Conservation (phyloP, 2,329 filamentous ascomycete genomes). For the Pseudonectria buxi region DNA sequence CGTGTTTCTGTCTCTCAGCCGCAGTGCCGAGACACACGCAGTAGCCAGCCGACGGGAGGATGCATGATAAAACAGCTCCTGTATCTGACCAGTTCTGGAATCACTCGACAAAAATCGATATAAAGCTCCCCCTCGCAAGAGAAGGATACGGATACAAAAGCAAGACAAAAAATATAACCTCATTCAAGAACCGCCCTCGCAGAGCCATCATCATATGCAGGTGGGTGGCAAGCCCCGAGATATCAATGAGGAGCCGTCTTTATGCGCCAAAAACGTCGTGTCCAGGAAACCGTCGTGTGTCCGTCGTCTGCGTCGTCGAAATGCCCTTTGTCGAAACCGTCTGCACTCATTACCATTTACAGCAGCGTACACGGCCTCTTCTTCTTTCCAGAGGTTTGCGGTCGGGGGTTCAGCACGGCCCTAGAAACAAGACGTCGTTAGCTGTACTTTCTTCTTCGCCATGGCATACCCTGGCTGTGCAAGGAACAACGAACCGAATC, state of each 20-base stretch:
- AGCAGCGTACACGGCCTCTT: slow-evolving; percentile 64
- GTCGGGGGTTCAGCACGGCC: slow-evolving; percentile 64
- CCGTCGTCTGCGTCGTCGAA: slow-evolving; percentile 15
- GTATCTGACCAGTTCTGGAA: slow-evolving; percentile 20
- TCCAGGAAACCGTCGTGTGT: slow-evolving; percentile 17
- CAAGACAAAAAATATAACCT: slow-evolving; percentile 21
- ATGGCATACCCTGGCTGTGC: slow-evolving; percentile 5
- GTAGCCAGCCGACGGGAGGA: background rate
- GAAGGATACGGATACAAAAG: slow-evolving; percentile 11
- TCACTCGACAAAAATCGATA: slow-evolving; percentile 22
- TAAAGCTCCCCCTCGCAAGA: slow-evolving; percentile 21
- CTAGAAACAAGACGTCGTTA: slow-evolving; percentile 35
- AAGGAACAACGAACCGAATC: slow-evolving; percentile 66
- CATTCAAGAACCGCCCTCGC: slow-evolving; percentile 24
- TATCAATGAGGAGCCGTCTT: slow-evolving; percentile 21
- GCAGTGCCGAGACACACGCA: too few relatives aligned
- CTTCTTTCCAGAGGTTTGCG: slow-evolving; percentile 51
- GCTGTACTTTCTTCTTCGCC: slow-evolving; percentile 7
- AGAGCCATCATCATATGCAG: slow-evolving; percentile 22
- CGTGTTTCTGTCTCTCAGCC: too few relatives aligned
- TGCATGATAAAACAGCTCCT: slow-evolving; percentile 6
- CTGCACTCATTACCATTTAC: slow-evolving; percentile 33
- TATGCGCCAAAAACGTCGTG: slow-evolving; percentile 19
- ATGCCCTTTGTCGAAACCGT: slow-evolving; percentile 16
- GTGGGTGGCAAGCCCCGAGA: slow-evolving; percentile 13